These are phyloP conservation scores for Pestalotiopsis sp. DNA, from an alignment of 2,329 filamentous ascomycete species.

Conservation along the genomic window DNA sequence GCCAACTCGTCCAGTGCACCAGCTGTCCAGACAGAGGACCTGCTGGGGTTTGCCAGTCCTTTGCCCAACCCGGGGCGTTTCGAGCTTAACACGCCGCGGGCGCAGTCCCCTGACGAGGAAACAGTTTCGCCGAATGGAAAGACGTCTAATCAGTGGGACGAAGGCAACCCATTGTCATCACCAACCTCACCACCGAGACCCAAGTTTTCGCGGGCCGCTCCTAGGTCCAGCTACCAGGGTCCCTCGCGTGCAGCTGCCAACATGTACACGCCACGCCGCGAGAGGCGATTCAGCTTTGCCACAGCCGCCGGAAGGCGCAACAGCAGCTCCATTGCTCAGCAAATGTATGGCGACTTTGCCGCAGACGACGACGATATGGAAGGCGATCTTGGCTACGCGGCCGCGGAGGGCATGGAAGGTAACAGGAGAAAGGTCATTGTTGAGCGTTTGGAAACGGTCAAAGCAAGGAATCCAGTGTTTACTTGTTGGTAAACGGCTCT, in stretches of 20 bases:
- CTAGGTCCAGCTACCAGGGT: constrained; percentile 41
- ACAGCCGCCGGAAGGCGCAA: constrained; percentile 48
- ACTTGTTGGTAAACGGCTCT: constrained; percentile 76
- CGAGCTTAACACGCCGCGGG: constrained; percentile 57
- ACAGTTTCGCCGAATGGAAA: constrained; percentile 20
- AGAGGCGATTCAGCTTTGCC: constrained; percentile 57
- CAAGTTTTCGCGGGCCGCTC: constrained; percentile 13
- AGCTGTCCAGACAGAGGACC: constrained; percentile 57
- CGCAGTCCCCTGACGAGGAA: constrained; percentile 40
- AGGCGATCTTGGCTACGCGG: constrained; percentile 91
- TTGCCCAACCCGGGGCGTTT: constrained; percentile 78
- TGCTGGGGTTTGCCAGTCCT: constrained; percentile 67
- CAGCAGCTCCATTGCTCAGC: constrained; percentile 54
- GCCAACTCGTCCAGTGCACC: constrained; percentile 55
- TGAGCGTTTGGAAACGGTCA: constrained; percentile 92
- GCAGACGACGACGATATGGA: constrained; percentile 77
- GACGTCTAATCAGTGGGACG: constrained; percentile 29
- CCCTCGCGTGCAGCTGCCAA: constrained; percentile 41
- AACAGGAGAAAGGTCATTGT: constrained; percentile 94
- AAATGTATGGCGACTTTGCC: constrained; percentile 43
- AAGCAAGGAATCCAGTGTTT: constrained; percentile 93
- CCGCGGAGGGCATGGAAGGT: constrained; percentile 90
- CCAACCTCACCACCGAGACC: constrained; percentile 15
- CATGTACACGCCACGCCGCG: constrained; percentile 47
- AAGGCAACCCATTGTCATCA: constrained; percentile 6